phyloP scores from a whole-genome alignment of 1,284 basidiomycete genomes.

The Porogramme epimiltina region DNA sequence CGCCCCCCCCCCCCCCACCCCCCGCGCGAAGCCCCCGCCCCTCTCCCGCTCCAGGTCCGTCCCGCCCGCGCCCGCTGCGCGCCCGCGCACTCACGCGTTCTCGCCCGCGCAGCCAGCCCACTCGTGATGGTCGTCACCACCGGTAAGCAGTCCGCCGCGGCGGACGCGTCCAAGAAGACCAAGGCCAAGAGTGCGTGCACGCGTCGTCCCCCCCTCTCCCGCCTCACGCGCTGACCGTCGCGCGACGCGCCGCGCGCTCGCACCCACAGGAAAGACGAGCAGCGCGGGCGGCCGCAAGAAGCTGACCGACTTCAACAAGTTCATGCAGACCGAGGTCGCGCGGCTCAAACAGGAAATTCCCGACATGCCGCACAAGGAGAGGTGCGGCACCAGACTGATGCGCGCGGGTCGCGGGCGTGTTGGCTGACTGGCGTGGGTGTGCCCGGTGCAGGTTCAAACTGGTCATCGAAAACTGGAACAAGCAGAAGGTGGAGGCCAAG shows the following conservation, averaged over 20 bases:
- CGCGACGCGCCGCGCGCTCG: conserved; percentile 11
- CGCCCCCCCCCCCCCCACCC: conserved; percentile 13
- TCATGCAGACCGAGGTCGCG: conserved; percentile 78
- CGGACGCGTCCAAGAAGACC: conserved; percentile 29
- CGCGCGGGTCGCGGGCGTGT: conserved; percentile 1
- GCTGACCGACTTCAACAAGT: conserved; percentile 75
- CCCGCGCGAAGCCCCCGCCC: conserved; percentile 4
- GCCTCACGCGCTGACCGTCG: conserved; percentile 12
- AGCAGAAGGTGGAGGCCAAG: conserved; percentile 62
- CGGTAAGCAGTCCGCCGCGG: conserved; percentile 16
- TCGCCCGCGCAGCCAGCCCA: conserved; percentile 8
- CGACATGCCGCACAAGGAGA: conserved; percentile 67
- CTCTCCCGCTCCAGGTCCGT: conserved; percentile 20
- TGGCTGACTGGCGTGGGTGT: conserved; percentile 10
- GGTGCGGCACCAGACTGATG: conserved; percentile 44
- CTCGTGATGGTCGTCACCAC: conserved; percentile 26
- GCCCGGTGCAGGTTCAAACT: conserved; percentile 75
- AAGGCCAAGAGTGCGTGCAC: conserved; percentile 15
- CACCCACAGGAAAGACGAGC: conserved; percentile 37
- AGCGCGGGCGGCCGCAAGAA: conserved; percentile 48
- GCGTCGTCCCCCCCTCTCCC: background rate
- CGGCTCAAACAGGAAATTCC: conserved; percentile 74
- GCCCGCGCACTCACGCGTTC: conserved; percentile 9
- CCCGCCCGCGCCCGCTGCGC: background rate
- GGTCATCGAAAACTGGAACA: conserved; percentile 78